These are phyloP conservation scores for Urochloa ruziziensis DNA, from an alignment of 176 grass and related monocot species.

Conservation along the genomic window DNA sequence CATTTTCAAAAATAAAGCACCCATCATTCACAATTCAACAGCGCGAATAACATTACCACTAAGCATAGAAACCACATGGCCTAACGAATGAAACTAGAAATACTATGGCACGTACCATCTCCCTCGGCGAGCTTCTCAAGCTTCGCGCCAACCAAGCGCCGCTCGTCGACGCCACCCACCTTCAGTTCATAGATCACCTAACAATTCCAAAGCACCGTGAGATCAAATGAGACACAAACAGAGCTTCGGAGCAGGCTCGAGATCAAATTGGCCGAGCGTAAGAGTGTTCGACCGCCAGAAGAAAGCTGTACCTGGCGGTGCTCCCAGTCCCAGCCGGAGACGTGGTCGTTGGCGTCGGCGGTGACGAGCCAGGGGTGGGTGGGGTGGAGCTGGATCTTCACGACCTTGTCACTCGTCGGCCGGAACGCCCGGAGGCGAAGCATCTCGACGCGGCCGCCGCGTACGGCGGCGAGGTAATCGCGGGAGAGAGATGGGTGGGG, in stretches of 20 bases:
- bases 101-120: conserved; percentile 50
- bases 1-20: conserved; percentile 20
- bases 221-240: conserved; percentile 11
- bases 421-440: conserved; percentile 97
- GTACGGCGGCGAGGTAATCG: conserved; percentile 9
- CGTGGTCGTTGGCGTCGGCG: conserved; percentile 85
- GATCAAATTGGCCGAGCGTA: conserved; percentile 10
- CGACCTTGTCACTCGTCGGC: conserved; percentile 84
- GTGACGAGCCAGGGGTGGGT: conserved; percentile 98
- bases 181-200: conserved; percentile 99
- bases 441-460: conserved; percentile 52
- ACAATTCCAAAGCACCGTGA: not conserved
- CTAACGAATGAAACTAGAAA: conserved; percentile 29
- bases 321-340: conserved; percentile 98
- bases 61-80: not conserved
- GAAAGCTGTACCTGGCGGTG: conserved; percentile 71
- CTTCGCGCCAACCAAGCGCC: conserved; percentile 85
- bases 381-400: conserved; percentile 98
- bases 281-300: not conserved
- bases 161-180: conserved; percentile 89
- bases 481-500: not conserved
- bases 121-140: conserved; percentile 98
- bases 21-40: conserved; percentile 3
- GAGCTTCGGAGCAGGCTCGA: not conserved
- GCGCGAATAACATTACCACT: not conserved